Base-by-base conservation (phyloP, 805 yeast genomes). In the Naumovozyma baii region DNA sequence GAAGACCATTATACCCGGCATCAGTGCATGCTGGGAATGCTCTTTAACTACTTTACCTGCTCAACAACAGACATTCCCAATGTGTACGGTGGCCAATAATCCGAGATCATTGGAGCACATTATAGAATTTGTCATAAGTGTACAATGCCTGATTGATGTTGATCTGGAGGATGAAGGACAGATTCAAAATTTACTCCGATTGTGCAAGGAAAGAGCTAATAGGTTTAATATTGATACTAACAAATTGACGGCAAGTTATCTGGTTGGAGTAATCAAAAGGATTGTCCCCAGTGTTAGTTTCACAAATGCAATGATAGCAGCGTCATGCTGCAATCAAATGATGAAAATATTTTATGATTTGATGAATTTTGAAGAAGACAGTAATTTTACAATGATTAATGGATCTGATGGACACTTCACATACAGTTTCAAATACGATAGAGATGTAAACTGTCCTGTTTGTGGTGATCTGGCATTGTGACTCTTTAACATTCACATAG, bases 91-190 rank as follows among this genome's bases (percentile, higher is more conserved):
- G 38, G 94, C 96, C 2, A 83, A 87, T 42, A 86, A 92, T 7
- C 97, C 97, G n/a, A 64, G 97, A 44, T 62, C 86, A 7, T 92
- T 96, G 0, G 96, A 88, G 51, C 97, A 90, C 60, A 87, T 96
- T 52, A 79, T 90, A 8, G 95, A 88, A 57, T 90, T 92, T 82
- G 87, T 90, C 1, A 75, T 77, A 43, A 80, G 78, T 25, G 65
- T 84, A 3, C 79, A 76, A 48, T 85, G 95, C 36, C 46, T 83
- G 40, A 14, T 85, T 54, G 71, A 29, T 4, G 18, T 18, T 7
- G 87, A 87, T 54, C 71, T 80, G 38, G 96, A 88, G 58, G 56
- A 68, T 34, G 74, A 78, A 0, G 75, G 70, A 2, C 82, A 84
- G 46, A 73, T 85, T 10, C 71, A 73, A 12, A 73, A 78, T 76